A percentile compares a stretch with the other conserved stretches of the same genome.
phyloP scores from a whole-genome alignment of 176 grass and related monocot species.

The Phragmites australis region DNA sequence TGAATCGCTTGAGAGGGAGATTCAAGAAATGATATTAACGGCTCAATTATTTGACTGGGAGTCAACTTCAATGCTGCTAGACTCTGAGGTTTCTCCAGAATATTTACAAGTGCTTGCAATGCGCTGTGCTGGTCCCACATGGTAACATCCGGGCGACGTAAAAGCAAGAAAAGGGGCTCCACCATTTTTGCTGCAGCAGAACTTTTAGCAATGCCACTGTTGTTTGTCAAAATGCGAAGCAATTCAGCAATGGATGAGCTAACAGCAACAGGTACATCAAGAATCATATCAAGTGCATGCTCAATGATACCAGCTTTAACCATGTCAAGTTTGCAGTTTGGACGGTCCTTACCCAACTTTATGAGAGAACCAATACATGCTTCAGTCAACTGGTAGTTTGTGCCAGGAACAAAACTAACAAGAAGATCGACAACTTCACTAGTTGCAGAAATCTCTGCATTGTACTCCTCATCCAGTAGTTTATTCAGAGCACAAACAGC shows the following conservation, averaged over 20 bases:
- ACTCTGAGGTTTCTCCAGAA: constrained; percentile 95
- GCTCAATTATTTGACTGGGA: constrained; percentile 91
- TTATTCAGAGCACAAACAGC: constrained; percentile 76
- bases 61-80: constrained; percentile 73
- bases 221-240: constrained; percentile 96
- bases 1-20: constrained; percentile 97
- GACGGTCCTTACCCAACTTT: constrained; percentile 93
- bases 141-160: constrained; percentile 73
- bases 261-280: constrained; percentile 84
- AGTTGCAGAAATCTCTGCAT: constrained; percentile 83
- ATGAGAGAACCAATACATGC: constrained; percentile 80
- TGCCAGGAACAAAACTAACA: constrained; percentile 77
- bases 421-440: constrained; percentile 79
- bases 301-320: constrained; percentile 94
- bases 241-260: constrained; percentile 86
- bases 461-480: constrained; percentile 81
- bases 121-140: constrained; percentile 93
- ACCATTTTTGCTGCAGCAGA: constrained; percentile 88
- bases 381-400: constrained; percentile 74
- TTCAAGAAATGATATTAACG: constrained; percentile 89
- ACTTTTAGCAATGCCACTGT: constrained; percentile 94
- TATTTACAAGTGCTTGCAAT: constrained; percentile 95
- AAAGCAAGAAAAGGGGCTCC: constrained; percentile 92
- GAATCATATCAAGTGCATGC: constrained; percentile 89
- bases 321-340: constrained; percentile 95